Evolutionary conservation across 106 monocot genomes (phyloP).

Genomic region (Platanthera zijinensis): DNA sequence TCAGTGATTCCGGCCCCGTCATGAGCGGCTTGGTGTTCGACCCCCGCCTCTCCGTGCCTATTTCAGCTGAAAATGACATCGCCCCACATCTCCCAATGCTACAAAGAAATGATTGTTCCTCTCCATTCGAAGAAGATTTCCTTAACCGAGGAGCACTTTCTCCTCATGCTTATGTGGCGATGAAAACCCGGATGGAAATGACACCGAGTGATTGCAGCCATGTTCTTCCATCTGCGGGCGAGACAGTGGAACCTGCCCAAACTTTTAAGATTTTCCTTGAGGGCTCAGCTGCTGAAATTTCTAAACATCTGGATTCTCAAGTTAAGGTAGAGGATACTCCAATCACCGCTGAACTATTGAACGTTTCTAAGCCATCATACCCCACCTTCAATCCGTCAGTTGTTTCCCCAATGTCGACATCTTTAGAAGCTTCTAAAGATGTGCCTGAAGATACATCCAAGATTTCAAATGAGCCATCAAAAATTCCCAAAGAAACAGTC

Average conservation of each 20-base stretch:
- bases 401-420: neutral
- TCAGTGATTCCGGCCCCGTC: constrained; percentile 25
- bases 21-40: constrained; percentile 54
- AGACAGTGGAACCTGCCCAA: neutral
- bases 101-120: constrained; percentile 11
- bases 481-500: neutral
- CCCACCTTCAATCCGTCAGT: neutral
- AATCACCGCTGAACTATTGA: neutral
- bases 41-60: constrained; percentile 26
- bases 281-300: neutral
- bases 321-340: neutral
- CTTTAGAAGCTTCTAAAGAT: neutral
- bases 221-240: neutral
- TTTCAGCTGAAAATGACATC: constrained; percentile 45
- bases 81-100: constrained; percentile 48
- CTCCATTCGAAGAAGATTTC: neutral
- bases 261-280: neutral
- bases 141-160: neutral
- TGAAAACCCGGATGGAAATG: neutral
- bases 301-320: neutral
- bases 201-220: neutral
- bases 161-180: neutral
- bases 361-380: neutral
- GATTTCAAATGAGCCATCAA: neutral
- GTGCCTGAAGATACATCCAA: neutral